Base-by-base conservation (phyloP, 495 filamentous ascomycete species). In the Lophiostoma macrostomum region DNA sequence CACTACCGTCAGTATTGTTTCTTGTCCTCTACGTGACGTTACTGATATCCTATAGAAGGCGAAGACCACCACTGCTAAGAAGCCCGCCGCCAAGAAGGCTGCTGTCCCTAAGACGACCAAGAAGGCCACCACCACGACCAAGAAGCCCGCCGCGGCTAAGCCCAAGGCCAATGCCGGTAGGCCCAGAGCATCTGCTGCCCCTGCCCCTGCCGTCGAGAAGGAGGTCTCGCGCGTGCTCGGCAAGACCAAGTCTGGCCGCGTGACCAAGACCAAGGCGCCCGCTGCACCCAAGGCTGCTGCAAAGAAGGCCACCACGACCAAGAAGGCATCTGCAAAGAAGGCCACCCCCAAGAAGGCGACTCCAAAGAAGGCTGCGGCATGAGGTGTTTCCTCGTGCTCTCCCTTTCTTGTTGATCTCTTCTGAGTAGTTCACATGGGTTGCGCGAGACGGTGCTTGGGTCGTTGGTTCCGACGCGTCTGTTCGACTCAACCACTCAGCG, bases 201-300 rank as follows among this genome's bases (percentile, higher is more conserved):
- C 48, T 18, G 80, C 82, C 13, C 76, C 78, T 43, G 86, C 88
- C 50, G 77, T 86, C 42, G 81, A 82, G 39, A 84, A 90, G 47
- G 83, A 89, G 74, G 77, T 85, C 57, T 80, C 86, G 60, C 76
- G 85, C 50, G 76, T 87, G 42, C 70, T 90, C 41, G 78, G 78
- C 58, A 95, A 89, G 80, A 95, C 91, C 69, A 95, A 95, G 81
- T 86, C 89, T 18, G 90, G 91, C 14, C 85, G 90, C 50, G 85
- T 95, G 56, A 83, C 88, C 37, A 95, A 95, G 84, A 80, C 81
- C 14, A 76, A 78, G 28, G 70, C 79, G 19, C 83, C 86, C 67
- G 80, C 80, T 46, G 76, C 79, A 5, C 64, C 75, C 37, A 74
- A 80, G 41, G 80, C 75, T 0, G 80, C 75, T 0, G 80, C 79